These are phyloP conservation scores for Aurifilum marmelostoma DNA, from an alignment of 2,329 filamentous ascomycete genomes.

Conservation along the genomic window DNA sequence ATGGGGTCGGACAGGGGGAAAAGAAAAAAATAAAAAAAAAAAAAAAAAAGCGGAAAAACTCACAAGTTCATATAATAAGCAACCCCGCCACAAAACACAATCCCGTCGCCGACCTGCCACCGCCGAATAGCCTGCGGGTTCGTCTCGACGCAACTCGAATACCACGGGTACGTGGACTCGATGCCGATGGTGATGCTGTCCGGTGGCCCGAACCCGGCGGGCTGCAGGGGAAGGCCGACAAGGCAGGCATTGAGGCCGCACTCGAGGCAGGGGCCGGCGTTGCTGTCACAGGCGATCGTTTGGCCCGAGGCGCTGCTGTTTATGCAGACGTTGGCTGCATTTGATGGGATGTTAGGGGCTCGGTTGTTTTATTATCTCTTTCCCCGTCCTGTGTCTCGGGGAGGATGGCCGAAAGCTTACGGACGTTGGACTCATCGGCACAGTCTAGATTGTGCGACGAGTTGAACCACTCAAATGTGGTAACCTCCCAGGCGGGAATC, in stretches of 20 bases:
- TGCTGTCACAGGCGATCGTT: slow-evolving; percentile 14
- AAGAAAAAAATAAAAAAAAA: too few relatives aligned
- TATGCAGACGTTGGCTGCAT: slow-evolving; percentile 15
- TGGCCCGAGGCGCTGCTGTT: slow-evolving; percentile 10
- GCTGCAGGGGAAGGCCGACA: slow-evolving; percentile 22
- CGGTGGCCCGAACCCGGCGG: slow-evolving; percentile 21
- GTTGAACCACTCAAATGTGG: slow-evolving; percentile 19
- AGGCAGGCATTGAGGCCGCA: slow-evolving; percentile 17
- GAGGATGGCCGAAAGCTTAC: slow-evolving; percentile 8
- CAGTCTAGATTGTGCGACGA: slow-evolving; percentile 22
- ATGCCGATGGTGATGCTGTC: slow-evolving; percentile 19
- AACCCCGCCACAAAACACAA: slow-evolving; percentile 15
- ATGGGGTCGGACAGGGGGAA: too few relatives aligned
- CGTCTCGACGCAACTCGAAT: slow-evolving; percentile 19
- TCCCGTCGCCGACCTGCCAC: slow-evolving; percentile 18
- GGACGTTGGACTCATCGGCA: slow-evolving; percentile 2
- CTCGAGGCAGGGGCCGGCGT: slow-evolving; percentile 18
- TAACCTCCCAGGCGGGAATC: slow-evolving; percentile 22
- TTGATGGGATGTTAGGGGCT: neutral
- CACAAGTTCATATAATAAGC: slow-evolving; percentile 18
- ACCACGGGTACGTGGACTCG: slow-evolving; percentile 11
- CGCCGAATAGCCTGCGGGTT: slow-evolving; percentile 24
- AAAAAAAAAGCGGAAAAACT: neutral
- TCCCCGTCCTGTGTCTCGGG: neutral
- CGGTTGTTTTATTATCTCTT: neutral